Base-by-base conservation (phyloP, 345 rosid species). In the Heritiera fomes region DNA sequence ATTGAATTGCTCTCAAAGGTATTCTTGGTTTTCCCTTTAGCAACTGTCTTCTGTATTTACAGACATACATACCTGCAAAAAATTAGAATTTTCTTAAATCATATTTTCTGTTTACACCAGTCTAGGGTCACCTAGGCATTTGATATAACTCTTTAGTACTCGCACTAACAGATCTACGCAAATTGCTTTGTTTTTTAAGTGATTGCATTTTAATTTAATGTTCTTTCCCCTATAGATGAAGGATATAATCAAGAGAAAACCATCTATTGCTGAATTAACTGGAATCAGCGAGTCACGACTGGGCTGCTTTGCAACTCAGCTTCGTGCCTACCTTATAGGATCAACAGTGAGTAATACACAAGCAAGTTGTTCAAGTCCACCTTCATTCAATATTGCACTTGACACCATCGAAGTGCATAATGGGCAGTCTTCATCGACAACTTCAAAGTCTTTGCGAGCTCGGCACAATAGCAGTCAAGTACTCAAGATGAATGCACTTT, bases 251-350 rank as follows among this genome's bases (percentile, higher is more conserved):
- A 82, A 68, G 84, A 90, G 90, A 81, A 92, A 92, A 82, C 99
- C 99, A 14, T 89, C 99, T 56, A 67, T 96, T 83, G 92, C 97
- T 20, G 97, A 92, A 69, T 81, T 96, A 84, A 96, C 97, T 70
- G 98, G 99, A 77, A 92, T 96, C 83, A 88, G 91, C 56, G 92
- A 88, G 85, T 86, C 94, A 1, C 97, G 99, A 2, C 95, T 96
- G 74, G 91, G 90, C 47, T 92, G 90, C 82, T 91, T 96, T 85
- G 98, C 98, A 47, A 88, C 90, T 77, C 96, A 89, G 81, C 87
- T 96, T 53, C 91, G 92, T 47, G 83, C 92, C 68, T 91, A 89
- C 89, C 93, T 95, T 28, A 76, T 89, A 83, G 99, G 97, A 61
- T 79, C 93, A 28, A 81, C 87, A 34, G 80, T 81, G 55, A 80